Conservation (phyloP, 257 asterid species). For the Lantana camara region DNA sequence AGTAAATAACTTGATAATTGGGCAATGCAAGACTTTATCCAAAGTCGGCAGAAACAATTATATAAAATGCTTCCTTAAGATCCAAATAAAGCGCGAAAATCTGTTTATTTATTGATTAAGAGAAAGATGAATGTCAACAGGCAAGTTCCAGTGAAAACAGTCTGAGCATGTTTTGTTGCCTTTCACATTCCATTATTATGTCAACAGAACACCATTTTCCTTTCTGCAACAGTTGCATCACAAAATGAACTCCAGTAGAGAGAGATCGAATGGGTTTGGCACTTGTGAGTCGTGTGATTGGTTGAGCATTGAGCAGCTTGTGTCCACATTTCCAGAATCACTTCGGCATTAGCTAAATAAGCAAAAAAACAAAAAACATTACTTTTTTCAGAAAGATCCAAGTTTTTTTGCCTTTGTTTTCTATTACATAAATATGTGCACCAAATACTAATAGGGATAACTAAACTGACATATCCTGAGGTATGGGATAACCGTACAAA, state of each 20-base stretch:
- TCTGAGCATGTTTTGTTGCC: not conserved
- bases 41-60: too few relatives aligned
- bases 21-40: not conserved
- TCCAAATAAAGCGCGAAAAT: not conserved
- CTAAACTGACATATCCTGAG: too few relatives aligned
- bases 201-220: not conserved
- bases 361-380: too few relatives aligned
- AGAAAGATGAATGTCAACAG: not conserved
- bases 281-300: not conserved
- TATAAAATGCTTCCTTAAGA: not conserved
- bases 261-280: not conserved
- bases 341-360: not conserved
- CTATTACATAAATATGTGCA: too few relatives aligned
- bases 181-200: constrained; percentile 2
- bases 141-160: not conserved
- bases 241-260: not conserved
- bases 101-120: too few relatives aligned
- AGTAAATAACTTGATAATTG: not conserved
- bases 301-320: not conserved
- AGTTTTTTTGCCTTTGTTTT: too few relatives aligned
- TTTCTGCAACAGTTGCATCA: not conserved
- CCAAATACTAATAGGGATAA: too few relatives aligned
- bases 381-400: too few relatives aligned
- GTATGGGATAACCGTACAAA: too few relatives aligned
- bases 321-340: not conserved